Base-by-base conservation (phyloP, 306 rosid genomes). In the Trifolium fragiferum region DNA sequence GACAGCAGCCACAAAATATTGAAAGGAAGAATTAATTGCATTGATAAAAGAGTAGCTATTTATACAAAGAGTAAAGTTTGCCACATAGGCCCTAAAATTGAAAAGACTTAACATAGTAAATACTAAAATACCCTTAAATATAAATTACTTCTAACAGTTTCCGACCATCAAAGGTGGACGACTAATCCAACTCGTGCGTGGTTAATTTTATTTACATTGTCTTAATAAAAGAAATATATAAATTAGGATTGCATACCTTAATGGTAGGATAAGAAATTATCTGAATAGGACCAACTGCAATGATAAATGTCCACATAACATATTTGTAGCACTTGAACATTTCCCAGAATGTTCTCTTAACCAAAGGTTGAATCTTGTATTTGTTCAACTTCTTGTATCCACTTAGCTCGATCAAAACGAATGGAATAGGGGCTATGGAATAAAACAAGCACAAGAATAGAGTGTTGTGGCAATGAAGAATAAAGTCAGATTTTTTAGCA, bases 331-430 rank as follows among this genome's bases (percentile, higher is more conserved):
- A 89, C 4, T 76, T 72, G 57, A 81, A 12, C 79, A 87, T 89
- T 74, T 90, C 93, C 13, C 66, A 43, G 32, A 78, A 59, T 3
- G 98, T 75, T 51, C 81, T 51, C 18, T 86, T 85, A 9, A 84
- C 93, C 32, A 76, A 77, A 6, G 93, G 93, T 55, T 93, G 97
- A 83, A 90, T 90, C 87, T 90, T 93, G 86, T 66, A 76, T 60
- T 76, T 84, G 43, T 18, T 40, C 3, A 71, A 21, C 5, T 63
- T 71, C 2, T 64, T 9, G 19, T 1, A 3, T 13, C 77, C 73
- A 37, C 68, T 3, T 10, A 78, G 77, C 86, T 93, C 97, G 11
- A 82, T 7, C 63, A 89, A 64, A 8, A 72, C 30, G 18, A 89
- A 63, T 11, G 97, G 98, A n/a, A 93, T 74, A 10, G 98, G 96